These are phyloP conservation scores for Elsinoe necatrix DNA, from an alignment of 2,329 filamentous ascomycete genomes.

Conservation along the genomic window DNA sequence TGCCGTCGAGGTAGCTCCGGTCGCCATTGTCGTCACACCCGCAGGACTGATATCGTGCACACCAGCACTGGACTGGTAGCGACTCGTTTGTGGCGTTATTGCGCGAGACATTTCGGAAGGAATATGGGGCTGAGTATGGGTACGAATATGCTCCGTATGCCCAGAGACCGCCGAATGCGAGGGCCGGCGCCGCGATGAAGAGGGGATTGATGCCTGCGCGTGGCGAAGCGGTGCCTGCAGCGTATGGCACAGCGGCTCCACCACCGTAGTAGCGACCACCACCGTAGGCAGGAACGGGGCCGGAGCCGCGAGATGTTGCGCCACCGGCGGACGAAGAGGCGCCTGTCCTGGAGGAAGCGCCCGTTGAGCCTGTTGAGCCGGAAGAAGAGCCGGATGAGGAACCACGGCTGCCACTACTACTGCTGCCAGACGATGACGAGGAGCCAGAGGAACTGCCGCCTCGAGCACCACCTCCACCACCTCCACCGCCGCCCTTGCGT, in stretches of 20 bases:
- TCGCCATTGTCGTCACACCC: conserved; percentile 62
- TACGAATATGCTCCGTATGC: conserved; percentile 56
- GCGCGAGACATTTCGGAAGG: conserved; percentile 40
- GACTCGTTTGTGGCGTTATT: conserved; percentile 47
- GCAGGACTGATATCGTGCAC: conserved; percentile 49
- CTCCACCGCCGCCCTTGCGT: conserved; percentile 10
- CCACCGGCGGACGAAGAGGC: conserved; percentile 30
- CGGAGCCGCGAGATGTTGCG: conserved; percentile 49
- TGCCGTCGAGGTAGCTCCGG: conserved; percentile 49
- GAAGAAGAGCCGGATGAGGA: not conserved
- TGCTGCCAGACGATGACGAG: not conserved
- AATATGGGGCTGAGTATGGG: conserved; percentile 50
- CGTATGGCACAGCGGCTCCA: conserved; percentile 59
- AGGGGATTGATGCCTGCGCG: conserved; percentile 45
- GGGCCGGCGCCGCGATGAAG: conserved; percentile 43
- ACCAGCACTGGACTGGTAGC: conserved; percentile 54
- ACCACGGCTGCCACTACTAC: not conserved
- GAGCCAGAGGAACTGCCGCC: not conserved
- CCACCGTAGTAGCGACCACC: conserved; percentile 58
- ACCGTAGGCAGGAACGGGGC: conserved; percentile 49
- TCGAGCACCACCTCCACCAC: not conserved
- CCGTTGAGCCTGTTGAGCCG: not conserved
- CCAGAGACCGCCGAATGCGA: conserved; percentile 56
- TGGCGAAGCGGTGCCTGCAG: conserved; percentile 43
- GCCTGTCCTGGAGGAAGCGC: conserved; percentile 18